Percentiles rank a stretch among this genome's conserved stretches.
Conservation (phyloP, 179 eudicot genomes). For the Silene vulgaris region DNA sequence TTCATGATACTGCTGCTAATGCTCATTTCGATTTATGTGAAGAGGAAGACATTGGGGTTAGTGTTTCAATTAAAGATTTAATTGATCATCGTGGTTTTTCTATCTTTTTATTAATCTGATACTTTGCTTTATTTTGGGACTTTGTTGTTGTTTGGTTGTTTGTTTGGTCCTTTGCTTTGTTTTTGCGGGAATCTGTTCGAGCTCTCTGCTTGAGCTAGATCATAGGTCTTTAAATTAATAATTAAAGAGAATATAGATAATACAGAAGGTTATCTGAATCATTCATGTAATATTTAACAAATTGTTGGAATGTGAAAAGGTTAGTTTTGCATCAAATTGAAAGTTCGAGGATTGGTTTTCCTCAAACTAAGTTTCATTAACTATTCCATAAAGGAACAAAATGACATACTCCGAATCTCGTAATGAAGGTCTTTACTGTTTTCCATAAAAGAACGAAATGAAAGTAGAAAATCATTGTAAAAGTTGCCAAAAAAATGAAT, state of each 20-base stretch:
- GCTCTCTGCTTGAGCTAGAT: background rate
- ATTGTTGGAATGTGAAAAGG: background rate
- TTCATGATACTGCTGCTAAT: conserved; percentile 50
- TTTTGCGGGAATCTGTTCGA: background rate
- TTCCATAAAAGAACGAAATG: background rate
- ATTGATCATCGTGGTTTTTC: background rate
- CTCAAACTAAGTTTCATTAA: background rate
- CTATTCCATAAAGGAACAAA: background rate
- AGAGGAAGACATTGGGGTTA: conserved; percentile 91
- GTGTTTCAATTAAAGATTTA: conserved; percentile 12
- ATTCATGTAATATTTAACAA: background rate
- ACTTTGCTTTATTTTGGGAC: background rate
- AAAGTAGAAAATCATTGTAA: background rate
- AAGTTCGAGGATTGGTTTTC: background rate
- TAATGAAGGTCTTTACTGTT: no score
- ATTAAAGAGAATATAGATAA: background rate
- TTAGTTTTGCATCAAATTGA: background rate
- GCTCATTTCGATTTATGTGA: conserved; percentile 87
- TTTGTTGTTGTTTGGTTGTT: no score
- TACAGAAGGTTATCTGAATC: background rate
- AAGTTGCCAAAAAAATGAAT: background rate
- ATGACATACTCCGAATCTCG: background rate
- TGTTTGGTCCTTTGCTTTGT: no score
- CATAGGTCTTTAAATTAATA: background rate
- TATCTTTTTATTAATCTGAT: background rate